Conservation (phyloP, 441 rosid species). For the Populus trichocarpa region DNA sequence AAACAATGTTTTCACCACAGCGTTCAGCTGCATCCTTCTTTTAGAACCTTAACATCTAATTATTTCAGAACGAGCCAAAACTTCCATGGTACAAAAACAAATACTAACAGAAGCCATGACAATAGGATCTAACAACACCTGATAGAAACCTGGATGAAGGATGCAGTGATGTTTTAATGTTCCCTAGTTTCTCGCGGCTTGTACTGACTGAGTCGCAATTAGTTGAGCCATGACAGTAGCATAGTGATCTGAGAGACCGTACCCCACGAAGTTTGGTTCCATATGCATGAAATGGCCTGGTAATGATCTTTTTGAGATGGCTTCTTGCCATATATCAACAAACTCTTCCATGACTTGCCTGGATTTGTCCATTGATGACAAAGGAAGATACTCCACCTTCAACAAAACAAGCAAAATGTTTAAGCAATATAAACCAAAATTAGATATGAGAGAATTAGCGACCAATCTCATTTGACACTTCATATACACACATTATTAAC, state of each 20-base stretch:
- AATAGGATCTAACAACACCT: background rate
- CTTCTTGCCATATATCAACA: conserved; percentile 75
- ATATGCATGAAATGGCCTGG: conserved; percentile 68
- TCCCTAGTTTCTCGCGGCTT: conserved; percentile 52
- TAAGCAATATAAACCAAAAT: no score
- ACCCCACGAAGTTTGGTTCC: conserved; percentile 67
- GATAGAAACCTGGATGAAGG: background rate
- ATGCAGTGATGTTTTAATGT: background rate
- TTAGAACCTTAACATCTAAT: no score
- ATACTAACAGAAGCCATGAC: background rate
- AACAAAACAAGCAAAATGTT: conserved; percentile 23
- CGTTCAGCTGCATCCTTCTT: no score
- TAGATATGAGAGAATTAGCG: background rate
- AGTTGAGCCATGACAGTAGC: conserved; percentile 71
- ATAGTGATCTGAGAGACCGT: conserved; percentile 63
- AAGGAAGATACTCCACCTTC: conserved; percentile 91
- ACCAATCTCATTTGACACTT: background rate
- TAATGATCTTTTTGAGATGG: conserved; percentile 64
- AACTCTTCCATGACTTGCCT: conserved; percentile 76
- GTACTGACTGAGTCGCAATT: conserved; percentile 60
- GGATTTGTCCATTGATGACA: conserved; percentile 75
- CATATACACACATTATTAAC: background rate
- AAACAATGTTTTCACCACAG: no score
- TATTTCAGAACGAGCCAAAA: no score
- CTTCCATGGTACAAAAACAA: background rate